Conservation (phyloP, 225 moss, liverwort and hornwort genomes). For the Pseudisothecium myosuroides region DNA sequence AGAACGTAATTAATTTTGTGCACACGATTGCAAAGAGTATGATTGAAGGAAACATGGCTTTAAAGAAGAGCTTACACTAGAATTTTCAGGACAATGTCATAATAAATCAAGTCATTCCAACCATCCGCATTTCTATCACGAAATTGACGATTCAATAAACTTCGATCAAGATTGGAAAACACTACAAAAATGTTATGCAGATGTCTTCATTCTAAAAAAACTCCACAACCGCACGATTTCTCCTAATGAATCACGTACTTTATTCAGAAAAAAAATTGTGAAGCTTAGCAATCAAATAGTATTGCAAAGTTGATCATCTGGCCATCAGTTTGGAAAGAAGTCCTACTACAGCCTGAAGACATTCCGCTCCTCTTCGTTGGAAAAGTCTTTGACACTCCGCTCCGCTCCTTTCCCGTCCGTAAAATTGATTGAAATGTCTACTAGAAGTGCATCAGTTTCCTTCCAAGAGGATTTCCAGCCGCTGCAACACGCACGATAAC, state of each 20-base stretch:
- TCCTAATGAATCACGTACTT: neutral
- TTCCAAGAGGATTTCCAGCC: neutral
- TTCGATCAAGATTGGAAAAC: neutral
- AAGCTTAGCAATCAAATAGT: neutral
- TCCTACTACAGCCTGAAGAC: neutral
- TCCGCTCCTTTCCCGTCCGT: neutral
- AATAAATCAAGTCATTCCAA: neutral
- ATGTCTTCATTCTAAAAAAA: neutral
- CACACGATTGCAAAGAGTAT: neutral
- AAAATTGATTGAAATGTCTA: neutral
- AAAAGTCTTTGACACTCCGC: neutral
- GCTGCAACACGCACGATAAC: neutral
- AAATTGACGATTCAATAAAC: neutral
- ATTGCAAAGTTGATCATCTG: neutral
- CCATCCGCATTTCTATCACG: neutral
- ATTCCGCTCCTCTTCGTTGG: neutral
- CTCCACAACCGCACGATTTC: neutral
- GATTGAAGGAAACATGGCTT: neutral
- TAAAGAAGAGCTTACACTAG: neutral
- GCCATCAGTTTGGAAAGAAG: neutral
- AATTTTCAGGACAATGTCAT: neutral
- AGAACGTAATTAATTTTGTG: neutral
- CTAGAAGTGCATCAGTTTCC: neutral
- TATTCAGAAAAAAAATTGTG: neutral
- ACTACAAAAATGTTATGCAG: neutral